These are phyloP conservation scores for Pseudomicrostroma phylloplanum DNA, from an alignment of 1,284 basidiomycete genomes.

Conservation along the genomic window DNA sequence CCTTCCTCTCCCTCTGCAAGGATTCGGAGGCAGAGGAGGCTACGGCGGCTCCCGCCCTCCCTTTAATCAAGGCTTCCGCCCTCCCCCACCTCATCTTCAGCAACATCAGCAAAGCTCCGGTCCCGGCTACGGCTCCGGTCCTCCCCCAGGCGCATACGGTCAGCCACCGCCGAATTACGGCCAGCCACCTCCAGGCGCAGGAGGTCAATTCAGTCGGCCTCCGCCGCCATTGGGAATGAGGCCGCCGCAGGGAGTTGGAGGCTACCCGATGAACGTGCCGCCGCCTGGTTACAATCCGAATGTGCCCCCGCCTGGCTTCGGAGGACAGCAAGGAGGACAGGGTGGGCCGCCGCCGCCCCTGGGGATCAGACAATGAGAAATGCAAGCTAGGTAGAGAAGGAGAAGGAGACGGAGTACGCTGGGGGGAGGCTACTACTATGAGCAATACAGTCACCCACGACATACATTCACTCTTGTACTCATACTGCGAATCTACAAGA, in stretches of 20 bases:
- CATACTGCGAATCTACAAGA: no score
- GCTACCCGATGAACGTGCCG: not conserved
- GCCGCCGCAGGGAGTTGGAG: not conserved
- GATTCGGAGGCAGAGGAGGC: not conserved
- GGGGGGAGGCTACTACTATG: no score
- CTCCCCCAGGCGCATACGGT: not conserved
- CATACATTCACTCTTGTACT: no score
- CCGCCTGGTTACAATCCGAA: constrained; percentile 5
- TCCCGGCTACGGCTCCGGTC: no score
- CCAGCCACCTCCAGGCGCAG: constrained; percentile 2
- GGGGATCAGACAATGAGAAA: not conserved
- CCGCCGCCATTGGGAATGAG: constrained; percentile 4
- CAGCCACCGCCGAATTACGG: constrained; percentile 4
- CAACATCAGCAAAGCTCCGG: no score
- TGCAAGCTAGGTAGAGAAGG: no score
- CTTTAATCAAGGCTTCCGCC: not conserved
- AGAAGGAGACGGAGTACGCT: no score
- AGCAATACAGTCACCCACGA: no score
- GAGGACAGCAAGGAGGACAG: not conserved
- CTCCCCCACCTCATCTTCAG: no score
- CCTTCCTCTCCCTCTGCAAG: constrained; percentile 5
- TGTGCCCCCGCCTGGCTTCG: constrained; percentile 5
- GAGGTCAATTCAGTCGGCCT: not conserved
- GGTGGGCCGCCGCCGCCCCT: not conserved
- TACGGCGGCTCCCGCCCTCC: constrained; percentile 1